phyloP scores from a whole-genome alignment of 2,329 filamentous ascomycete genomes.

The Epichloe scottii region DNA sequence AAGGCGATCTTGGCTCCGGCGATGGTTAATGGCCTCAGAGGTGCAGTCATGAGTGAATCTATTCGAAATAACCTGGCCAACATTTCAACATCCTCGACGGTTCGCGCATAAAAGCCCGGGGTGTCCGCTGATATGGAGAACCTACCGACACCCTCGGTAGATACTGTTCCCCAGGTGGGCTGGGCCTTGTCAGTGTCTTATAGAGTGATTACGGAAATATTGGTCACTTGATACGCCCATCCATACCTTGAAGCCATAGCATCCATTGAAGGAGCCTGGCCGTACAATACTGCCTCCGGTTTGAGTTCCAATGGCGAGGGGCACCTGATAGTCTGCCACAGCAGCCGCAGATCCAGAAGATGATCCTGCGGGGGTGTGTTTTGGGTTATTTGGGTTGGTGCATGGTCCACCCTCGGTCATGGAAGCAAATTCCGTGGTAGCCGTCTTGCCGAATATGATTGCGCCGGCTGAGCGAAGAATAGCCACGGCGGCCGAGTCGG shows the following conservation, averaged over 20 bases:
- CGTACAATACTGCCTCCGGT: conserved; percentile 53
- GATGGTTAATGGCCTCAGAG: conserved; percentile 19
- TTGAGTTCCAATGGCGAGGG: conserved; percentile 50
- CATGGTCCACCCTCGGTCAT: conserved; percentile 40
- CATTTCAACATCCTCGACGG: conserved; percentile 43
- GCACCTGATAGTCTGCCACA: conserved; percentile 51
- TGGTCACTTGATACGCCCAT: not conserved
- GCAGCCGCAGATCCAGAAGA: conserved; percentile 55
- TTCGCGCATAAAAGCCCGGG: conserved; percentile 45
- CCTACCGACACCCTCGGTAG: conserved; percentile 46
- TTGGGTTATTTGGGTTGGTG: conserved; percentile 53
- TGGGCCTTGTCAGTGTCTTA: not conserved
- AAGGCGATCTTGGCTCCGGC: conserved; percentile 41
- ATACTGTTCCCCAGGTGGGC: conserved; percentile 52
- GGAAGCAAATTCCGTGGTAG: conserved; percentile 53
- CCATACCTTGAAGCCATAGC: conserved; percentile 44
- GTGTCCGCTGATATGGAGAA: conserved; percentile 50
- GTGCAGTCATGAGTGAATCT: conserved; percentile 30
- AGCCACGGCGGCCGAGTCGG: conserved; percentile 40
- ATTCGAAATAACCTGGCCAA: conserved; percentile 42
- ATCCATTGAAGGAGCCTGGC: conserved; percentile 51
- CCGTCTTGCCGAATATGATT: conserved; percentile 37
- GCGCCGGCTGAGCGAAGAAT: conserved; percentile 42
- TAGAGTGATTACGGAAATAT: not conserved
- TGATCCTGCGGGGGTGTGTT: conserved; percentile 54